Base-by-base conservation (phyloP, 176 grass and related monocot genomes). In the Lolium perenne region DNA sequence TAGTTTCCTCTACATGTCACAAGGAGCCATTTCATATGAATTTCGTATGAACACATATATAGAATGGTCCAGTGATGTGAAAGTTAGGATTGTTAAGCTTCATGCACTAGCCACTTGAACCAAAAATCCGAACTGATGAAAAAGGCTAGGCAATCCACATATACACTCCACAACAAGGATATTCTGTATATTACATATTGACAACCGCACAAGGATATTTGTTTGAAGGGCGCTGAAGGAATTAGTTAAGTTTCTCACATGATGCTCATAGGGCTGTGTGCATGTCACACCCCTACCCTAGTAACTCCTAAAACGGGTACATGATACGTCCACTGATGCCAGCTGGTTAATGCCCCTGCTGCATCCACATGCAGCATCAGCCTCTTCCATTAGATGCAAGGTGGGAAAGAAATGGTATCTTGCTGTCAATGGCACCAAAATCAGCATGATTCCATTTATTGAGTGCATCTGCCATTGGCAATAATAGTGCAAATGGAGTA, bases 381-480 rank as follows among this genome's bases (percentile, higher is more conserved):
- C 51, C 26, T 76, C 60, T 65, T 73, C 76, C 69, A 81, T 60
- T 91, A 62, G 85, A 91, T 81, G 81, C 85, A 51, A 76, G 72
- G 64, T 63, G 48, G 78, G 61, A 65, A n/a, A n/a, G 23, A 46
- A 47, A 41, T 59, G 35, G 76, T 26, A 76, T 87, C 81, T 18
- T 13, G 85, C 77, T 85, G 89, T 85, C 85, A 77, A 85, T 81
- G 61, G 13, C 86, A 77, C 86, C 89, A 77, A 85, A 88, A 81
- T 85, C 85, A 85, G 86, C 89, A 91, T 88, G 89, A 91, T 91
- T 81, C 77, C 85, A 91, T 88, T 91, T 91, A 91, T 88, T 91
- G 89, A 81, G 70, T 88, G 89, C 85, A 71, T 85, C 89, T 88
- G 85, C 77, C 85, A 55, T 86, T 76, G 77, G 72, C 68, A 84